A percentile compares a stretch with the other conserved stretches of the same genome.
phyloP scores from a whole-genome alignment of 257 asterid species.

The Przewalskia tangutica region DNA sequence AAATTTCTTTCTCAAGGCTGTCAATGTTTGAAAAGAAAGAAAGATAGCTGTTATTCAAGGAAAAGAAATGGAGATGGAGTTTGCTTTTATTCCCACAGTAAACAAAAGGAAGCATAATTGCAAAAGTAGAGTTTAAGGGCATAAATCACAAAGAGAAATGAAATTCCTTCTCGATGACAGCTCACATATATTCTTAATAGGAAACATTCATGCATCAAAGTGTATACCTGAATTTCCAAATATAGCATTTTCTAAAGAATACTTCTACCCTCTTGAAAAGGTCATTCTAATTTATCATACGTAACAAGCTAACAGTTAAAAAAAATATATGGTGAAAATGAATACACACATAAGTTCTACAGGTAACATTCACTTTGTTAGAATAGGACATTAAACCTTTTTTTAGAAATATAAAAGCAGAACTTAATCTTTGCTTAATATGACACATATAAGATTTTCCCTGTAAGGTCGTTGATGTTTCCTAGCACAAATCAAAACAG shows the following conservation, averaged over 20 bases:
- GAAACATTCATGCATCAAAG: neutral
- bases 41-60: neutral
- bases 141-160: neutral
- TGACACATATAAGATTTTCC: too few relatives aligned
- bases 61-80: neutral
- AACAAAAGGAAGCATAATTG: neutral
- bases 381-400: too few relatives aligned
- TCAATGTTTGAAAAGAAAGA: conserved; percentile 2
- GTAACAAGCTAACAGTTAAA: neutral
- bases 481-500: too few relatives aligned
- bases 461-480: too few relatives aligned
- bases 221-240: neutral
- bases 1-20: conserved; percentile 95
- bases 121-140: neutral
- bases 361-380: too few relatives aligned
- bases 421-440: too few relatives aligned
- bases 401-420: too few relatives aligned
- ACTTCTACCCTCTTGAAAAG: neutral
- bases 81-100: neutral
- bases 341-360: neutral
- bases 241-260: neutral
- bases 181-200: neutral
- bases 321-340: neutral
- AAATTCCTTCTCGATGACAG: neutral
- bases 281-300: neutral